Base-by-base conservation (phyloP, 139 green algal species). In the Auxenochlorella pyrenoidosa region DNA sequence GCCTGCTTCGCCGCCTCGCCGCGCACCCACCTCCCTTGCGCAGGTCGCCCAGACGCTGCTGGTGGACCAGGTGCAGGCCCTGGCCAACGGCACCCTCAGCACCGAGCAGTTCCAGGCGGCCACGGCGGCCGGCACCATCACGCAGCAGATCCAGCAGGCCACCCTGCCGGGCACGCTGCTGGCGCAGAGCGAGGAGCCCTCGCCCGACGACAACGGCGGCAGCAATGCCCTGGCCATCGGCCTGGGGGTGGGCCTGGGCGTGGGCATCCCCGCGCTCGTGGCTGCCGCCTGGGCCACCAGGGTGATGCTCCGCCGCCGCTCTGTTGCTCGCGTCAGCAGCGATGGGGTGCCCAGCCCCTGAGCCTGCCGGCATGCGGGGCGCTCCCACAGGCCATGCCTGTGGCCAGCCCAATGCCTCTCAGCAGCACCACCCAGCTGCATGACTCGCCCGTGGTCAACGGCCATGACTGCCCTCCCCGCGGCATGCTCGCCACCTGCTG, bases 31-130 rank as follows among this genome's bases (percentile, higher is more conserved):
- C 75, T 41, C 26, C 4, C 10, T 21, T 22, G 32, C 36, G 76
- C 76, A 82, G 76, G 34, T 84, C 36, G 59, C 54, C 79, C 79
- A 84, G 79, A 84, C 79, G 4, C 19, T 84, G n/a, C 32, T 84
- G 34, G 24, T 40, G 19, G 34, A 84, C 16, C 28, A 66, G 76
- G 76, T 82, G 76, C 41, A 82, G 47, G 30, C 44, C 18, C 76
- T 82, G 76, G 76, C 32, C 22, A 34, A 51, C 32, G 76, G 76
- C 76, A 82, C 24, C 32, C 65, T 82, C 76, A 68, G 43, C 32
- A 24, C n/a, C 4, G 30, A 82, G 44, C 30, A 82, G 32, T 82
- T 82, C 65, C 43, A 66, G 28, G 47, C 32, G 24, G 47, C 28
- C 76, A 82, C 76, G 0, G 32, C 58, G 0, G 19, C 44, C 10